Base-by-base conservation (phyloP, 768 basidiomycete genomes). In the Chalciporus piperatus region DNA sequence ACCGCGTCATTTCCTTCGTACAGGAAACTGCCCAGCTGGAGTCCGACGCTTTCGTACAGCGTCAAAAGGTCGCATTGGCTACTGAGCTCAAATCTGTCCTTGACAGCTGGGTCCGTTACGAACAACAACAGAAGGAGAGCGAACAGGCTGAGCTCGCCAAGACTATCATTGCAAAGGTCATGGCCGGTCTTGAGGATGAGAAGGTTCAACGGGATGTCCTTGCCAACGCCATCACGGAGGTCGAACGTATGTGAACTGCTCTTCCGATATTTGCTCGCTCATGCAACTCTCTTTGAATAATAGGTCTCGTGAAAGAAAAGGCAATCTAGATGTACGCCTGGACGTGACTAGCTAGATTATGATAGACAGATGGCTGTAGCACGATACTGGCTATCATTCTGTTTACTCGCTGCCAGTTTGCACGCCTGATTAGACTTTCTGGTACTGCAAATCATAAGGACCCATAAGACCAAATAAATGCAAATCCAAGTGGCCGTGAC, bases 51-150 rank as follows among this genome's bases (percentile, higher is more conserved):
- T 99, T 98, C 63, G 84, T 88, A 41, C 90, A 92, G 67, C 81
- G 84, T 62, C 97, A 99, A 77, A 88, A 92, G 72, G 84, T 87
- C 52, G 84, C 82, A 39, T 75, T 98, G 65, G 84, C 94, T 27
- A 57, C 88, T 40, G 97, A 99, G 75, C 76, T 98, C 66, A 98
- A 98, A 76, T 63, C 86, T 27, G 95, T 98, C 37, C 83, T 99
- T 50, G 97, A 98, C 78, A 91, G 89, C 70, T 97, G 95, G 95
- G 96, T 94, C 51, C 89, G 97, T 68, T 94, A 85, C 73, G 96
- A 98, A 78, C 95, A 97, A 68, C 92, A 95, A 69, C 79, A 84
- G 67, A 93, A 97, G 79, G 95, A 99, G 78, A 88, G 82, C 65
- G 93, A 99, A 76, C 97, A 99, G 81, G 80, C 84, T 28, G 89